Evolutionary conservation across 371 early-diverging fungal genomes (phyloP).

Genomic region (Dichotomocladium elegans): DNA sequence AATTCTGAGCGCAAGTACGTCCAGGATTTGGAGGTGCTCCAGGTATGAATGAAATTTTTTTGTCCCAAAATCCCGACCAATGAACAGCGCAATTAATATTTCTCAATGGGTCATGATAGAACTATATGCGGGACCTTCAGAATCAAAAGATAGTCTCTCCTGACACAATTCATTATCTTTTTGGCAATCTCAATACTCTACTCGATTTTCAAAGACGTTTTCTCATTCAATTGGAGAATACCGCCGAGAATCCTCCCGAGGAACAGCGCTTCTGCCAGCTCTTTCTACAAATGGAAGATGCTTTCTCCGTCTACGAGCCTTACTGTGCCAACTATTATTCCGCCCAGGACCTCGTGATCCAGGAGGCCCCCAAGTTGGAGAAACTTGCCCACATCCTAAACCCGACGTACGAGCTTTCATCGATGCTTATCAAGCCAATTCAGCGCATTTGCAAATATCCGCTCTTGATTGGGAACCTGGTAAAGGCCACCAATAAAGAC

Average conservation of each 20-base stretch:
- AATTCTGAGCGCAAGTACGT: conserved; percentile 94
- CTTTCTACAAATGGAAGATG: conserved; percentile 77
- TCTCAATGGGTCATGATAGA: conserved; percentile 21
- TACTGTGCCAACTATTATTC: conserved; percentile 89
- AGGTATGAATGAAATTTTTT: no score
- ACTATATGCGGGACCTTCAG: conserved; percentile 59
- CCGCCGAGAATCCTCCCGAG: conserved; percentile 61
- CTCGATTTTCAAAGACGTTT: conserved; percentile 97
- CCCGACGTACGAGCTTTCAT: conserved; percentile 81
- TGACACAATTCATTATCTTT: conserved; percentile 75
- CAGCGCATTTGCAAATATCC: conserved; percentile 98
- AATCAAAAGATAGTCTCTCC: conserved; percentile 59
- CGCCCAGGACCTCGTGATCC: conserved; percentile 62
- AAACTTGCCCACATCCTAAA: conserved; percentile 70
- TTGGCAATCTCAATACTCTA: conserved; percentile 88
- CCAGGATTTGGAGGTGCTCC: conserved; percentile 82
- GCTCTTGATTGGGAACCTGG: conserved; percentile 78
- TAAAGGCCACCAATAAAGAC: conserved; percentile 68
- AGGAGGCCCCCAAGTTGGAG: conserved; percentile 49
- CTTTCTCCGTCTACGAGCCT: conserved; percentile 88
- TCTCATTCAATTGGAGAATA: conserved; percentile 85
- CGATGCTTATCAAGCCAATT: conserved; percentile 93
- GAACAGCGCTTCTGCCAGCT: conserved; percentile 87
- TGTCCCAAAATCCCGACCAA: no score
- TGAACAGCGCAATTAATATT: no score